Percentiles rank a stretch among this genome's conserved stretches.
Conservation (phyloP, 192 early-diverging fungal species). For the Backusella mclennaniae region DNA sequence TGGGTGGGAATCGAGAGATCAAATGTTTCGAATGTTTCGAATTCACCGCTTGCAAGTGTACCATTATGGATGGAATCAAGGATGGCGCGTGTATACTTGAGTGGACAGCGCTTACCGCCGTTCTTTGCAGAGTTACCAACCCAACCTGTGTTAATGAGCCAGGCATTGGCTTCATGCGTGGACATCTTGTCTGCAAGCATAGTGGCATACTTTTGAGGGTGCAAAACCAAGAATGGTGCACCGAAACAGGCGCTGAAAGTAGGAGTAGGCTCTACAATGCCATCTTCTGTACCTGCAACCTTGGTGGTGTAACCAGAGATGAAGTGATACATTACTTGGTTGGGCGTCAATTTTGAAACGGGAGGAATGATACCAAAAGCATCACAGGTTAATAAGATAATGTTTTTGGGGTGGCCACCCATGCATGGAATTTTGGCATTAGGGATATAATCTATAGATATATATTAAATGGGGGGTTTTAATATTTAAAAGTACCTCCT, state of each 20-base stretch:
- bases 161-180: slow-evolving; percentile 78
- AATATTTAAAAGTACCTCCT: background rate
- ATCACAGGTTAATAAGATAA: slow-evolving; percentile 94
- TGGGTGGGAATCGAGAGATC: slow-evolving; percentile 82
- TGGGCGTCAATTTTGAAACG: slow-evolving; percentile 78
- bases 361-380: slow-evolving; percentile 96
- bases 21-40: slow-evolving; percentile 86
- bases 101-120: slow-evolving; percentile 80
- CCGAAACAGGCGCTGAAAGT: slow-evolving; percentile 93
- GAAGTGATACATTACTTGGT: slow-evolving; percentile 96
- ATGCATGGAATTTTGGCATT: slow-evolving; percentile 93
- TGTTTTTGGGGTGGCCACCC: slow-evolving; percentile 89
- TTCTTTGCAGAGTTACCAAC: slow-evolving; percentile 87
- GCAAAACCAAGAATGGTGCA: slow-evolving; percentile 93
- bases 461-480: background rate
- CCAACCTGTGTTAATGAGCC: slow-evolving; percentile 97
- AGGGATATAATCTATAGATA: slow-evolving; percentile 71
- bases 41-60: slow-evolving; percentile 80
- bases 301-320: slow-evolving; percentile 97
- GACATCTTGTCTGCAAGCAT: slow-evolving; percentile 96
- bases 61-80: slow-evolving; percentile 96
- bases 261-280: slow-evolving; percentile 86
- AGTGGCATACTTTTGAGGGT: slow-evolving; percentile 91
- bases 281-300: slow-evolving; percentile 97
- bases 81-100: slow-evolving; percentile 97